phyloP scores from a whole-genome alignment of 2,329 filamentous ascomycete species.

The Metarhizium guizhouense region DNA sequence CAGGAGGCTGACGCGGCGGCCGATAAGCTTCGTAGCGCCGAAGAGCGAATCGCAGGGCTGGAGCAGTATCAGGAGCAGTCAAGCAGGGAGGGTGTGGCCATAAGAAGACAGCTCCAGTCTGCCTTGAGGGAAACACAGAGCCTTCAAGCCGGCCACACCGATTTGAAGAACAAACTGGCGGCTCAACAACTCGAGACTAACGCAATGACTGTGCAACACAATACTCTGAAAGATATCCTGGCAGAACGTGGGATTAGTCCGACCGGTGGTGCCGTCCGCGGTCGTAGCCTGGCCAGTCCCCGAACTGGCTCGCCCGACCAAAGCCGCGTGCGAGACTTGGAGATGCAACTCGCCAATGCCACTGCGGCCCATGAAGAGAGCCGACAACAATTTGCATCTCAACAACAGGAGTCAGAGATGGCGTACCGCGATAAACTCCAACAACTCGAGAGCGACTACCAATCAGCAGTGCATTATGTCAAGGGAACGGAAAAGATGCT shows the following conservation, averaged over 20 bases:
- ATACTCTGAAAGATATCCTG: slow-evolving; percentile 85
- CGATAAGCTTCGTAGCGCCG: slow-evolving; percentile 82
- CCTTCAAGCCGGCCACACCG: slow-evolving; percentile 71
- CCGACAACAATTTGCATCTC: slow-evolving; percentile 65
- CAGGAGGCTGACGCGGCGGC: slow-evolving; percentile 77
- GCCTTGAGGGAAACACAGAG: slow-evolving; percentile 75
- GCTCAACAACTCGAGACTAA: slow-evolving; percentile 90
- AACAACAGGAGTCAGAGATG: slow-evolving; percentile 78
- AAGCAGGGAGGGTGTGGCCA: slow-evolving; percentile 82
- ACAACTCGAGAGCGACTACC: slow-evolving; percentile 93
- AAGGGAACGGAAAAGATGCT: slow-evolving; percentile 99
- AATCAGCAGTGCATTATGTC: slow-evolving; percentile 95
- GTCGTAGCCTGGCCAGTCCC: slow-evolving; percentile 60
- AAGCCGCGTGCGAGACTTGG: slow-evolving; percentile 70
- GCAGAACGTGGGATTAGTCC: slow-evolving; percentile 81
- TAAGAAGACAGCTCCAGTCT: slow-evolving; percentile 81
- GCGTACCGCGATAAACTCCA: slow-evolving; percentile 88
- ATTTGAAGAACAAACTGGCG: slow-evolving; percentile 74
- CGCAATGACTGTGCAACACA: slow-evolving; percentile 84
- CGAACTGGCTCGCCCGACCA: slow-evolving; percentile 74
- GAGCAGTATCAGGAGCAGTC: slow-evolving; percentile 97
- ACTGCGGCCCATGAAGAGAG: slow-evolving; percentile 78
- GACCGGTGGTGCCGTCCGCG: slow-evolving; percentile 55
- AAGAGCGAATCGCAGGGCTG: slow-evolving; percentile 92
- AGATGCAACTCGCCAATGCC: slow-evolving; percentile 74